Conservation (phyloP, 176 grass and related monocot species). For the Triticum monococcum region DNA sequence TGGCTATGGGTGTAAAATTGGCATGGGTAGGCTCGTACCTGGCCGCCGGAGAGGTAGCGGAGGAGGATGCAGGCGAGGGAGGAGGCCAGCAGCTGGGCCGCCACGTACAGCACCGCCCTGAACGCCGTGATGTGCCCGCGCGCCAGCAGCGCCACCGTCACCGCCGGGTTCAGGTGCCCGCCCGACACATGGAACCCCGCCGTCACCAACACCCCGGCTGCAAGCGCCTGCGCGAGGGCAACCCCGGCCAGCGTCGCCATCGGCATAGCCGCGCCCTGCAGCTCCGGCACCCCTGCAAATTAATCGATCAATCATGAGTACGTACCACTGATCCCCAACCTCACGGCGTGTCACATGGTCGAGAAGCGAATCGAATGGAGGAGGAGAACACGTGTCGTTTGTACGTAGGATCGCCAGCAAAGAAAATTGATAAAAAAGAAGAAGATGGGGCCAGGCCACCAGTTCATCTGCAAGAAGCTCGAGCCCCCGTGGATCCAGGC, state of each 20-base stretch:
- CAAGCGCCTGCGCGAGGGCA: slow-evolving; percentile 43
- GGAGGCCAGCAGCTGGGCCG: slow-evolving; percentile 72
- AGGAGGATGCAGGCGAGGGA: slow-evolving; percentile 63
- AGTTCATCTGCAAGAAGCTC: no score
- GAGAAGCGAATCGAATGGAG: not conserved
- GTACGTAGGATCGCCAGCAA: no score
- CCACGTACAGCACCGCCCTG: slow-evolving; percentile 65
- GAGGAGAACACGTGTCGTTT: no score
- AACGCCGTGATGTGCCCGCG: slow-evolving; percentile 69
- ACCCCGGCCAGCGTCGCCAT: slow-evolving; percentile 48
- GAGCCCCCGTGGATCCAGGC: no score
- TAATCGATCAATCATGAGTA: not conserved
- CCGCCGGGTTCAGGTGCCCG: slow-evolving; percentile 92
- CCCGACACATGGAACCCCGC: slow-evolving; percentile 60
- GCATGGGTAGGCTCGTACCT: slow-evolving; percentile 16
- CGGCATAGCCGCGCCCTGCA: slow-evolving; percentile 25
- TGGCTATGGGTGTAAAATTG: not conserved
- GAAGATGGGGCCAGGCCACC: no score
- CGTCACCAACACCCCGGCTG: slow-evolving; percentile 45
- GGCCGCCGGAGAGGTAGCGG: slow-evolving; percentile 49
- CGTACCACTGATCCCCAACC: not conserved
- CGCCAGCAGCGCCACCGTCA: slow-evolving; percentile 74
- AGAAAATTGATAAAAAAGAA: no score
- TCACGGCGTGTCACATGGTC: not conserved
- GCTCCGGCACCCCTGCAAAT: not conserved